phyloP scores from a whole-genome alignment of 768 basidiomycete species.

The Leccinellum albellum region DNA sequence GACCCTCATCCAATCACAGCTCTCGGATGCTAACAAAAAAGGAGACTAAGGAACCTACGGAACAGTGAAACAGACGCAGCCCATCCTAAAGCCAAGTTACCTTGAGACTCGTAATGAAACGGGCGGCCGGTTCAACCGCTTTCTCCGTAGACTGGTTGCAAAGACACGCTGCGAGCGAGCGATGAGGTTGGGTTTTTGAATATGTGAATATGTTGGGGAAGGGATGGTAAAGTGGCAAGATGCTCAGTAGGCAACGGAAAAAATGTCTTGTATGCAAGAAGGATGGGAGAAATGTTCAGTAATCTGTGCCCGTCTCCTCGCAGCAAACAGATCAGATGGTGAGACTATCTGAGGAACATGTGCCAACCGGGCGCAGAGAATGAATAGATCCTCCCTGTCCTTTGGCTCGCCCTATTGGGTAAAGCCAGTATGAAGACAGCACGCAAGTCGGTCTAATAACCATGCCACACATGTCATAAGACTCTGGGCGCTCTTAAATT shows the following conservation, averaged over 20 bases:
- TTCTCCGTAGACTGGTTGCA: not conserved
- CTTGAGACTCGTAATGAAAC: no score
- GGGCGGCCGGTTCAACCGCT: not conserved
- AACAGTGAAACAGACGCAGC: no score
- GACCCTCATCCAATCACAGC: no score
- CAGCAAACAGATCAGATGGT: not conserved
- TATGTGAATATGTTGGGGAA: not conserved
- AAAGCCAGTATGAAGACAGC: not conserved
- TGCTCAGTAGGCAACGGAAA: not conserved
- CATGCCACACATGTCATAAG: no score
- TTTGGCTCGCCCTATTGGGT: not conserved
- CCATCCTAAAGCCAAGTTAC: no score
- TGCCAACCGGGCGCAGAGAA: not conserved
- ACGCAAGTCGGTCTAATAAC: not conserved
- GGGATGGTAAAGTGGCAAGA: not conserved
- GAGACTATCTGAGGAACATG: not conserved
- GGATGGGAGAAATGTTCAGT: not conserved
- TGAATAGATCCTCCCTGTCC: not conserved
- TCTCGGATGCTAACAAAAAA: no score
- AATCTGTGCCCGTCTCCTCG: not conserved
- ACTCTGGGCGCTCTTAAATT: no score
- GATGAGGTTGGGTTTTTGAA: not conserved
- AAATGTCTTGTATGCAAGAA: not conserved
- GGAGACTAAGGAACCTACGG: no score
- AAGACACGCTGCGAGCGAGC: not conserved